These are phyloP conservation scores for Syzygium aromaticum DNA, from an alignment of 345 rosid species.

Conservation along the genomic window DNA sequence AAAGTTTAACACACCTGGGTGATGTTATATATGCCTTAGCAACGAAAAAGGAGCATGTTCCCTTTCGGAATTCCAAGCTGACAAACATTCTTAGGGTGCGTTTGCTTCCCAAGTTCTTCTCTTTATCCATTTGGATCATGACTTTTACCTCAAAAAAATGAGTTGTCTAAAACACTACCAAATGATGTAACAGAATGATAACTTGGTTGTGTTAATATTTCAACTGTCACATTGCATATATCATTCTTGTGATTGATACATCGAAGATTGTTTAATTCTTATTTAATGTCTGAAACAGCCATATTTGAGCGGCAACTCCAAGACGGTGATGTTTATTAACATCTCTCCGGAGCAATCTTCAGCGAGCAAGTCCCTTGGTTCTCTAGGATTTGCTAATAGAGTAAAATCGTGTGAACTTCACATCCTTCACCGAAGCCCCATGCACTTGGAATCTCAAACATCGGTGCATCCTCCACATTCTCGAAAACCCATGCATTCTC, in stretches of 20 bases:
- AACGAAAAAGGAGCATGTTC: slow-evolving; percentile 85
- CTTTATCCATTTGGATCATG: not conserved
- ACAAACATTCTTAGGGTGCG: slow-evolving; percentile 80
- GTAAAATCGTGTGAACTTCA: slow-evolving; percentile 93
- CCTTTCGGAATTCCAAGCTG: slow-evolving; percentile 77
- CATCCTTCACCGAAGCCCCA: slow-evolving; percentile 27
- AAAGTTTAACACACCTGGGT: slow-evolving; percentile 63
- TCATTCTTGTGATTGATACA: too few relatives aligned
- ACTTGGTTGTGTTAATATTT: too few relatives aligned
- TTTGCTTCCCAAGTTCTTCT: not conserved
- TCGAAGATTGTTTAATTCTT: too few relatives aligned
- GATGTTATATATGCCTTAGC: slow-evolving; percentile 86
- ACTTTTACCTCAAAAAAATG: too few relatives aligned
- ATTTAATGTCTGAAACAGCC: too few relatives aligned
- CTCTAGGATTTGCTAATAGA: slow-evolving; percentile 84
- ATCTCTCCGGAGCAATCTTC: slow-evolving; percentile 72
- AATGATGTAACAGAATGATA: too few relatives aligned
- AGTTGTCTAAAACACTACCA: too few relatives aligned
- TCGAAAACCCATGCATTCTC: too few relatives aligned
- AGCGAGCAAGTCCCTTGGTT: slow-evolving; percentile 70
- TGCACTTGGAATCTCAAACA: too few relatives aligned
- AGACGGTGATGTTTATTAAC: slow-evolving; percentile 83
- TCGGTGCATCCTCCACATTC: too few relatives aligned
- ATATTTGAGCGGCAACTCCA: slow-evolving; percentile 81
- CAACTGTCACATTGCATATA: too few relatives aligned